These are phyloP conservation scores for Chrysanthemum seticuspe DNA, from an alignment of 129 eudicot genomes.

Conservation along the genomic window DNA sequence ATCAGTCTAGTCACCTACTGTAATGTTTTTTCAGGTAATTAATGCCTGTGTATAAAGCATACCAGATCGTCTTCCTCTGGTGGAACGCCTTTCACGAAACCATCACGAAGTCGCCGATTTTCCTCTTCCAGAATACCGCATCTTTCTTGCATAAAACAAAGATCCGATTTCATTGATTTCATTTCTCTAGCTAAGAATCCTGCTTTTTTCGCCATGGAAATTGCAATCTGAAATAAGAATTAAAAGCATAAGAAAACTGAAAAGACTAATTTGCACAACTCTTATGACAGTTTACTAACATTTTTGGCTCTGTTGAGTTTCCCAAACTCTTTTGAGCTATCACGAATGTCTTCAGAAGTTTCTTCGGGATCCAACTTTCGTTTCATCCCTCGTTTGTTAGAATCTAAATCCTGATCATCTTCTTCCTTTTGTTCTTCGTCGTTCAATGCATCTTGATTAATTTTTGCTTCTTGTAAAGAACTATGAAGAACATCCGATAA, in stretches of 20 bases:
- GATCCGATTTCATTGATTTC: conserved; percentile 79
- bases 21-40: neutral
- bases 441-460: conserved; percentile 12
- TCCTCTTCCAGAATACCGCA: conserved; percentile 86
- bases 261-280: neutral
- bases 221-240: conserved; percentile 51
- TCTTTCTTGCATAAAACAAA: conserved; percentile 76
- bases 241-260: neutral
- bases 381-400: conserved; percentile 57
- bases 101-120: conserved; percentile 74
- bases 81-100: conserved; percentile 59
- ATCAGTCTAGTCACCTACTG: neutral
- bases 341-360: conserved; percentile 21
- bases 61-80: conserved; percentile 98
- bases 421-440: conserved; percentile 19
- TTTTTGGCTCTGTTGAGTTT: conserved; percentile 76
- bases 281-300: conserved; percentile 39
- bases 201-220: conserved; percentile 83
- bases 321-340: conserved; percentile 37
- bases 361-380: conserved; percentile 53
- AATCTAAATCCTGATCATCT: conserved; percentile 34
- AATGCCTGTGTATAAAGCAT: neutral
- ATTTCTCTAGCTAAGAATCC: conserved; percentile 71
- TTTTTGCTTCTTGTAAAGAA: conserved; percentile 50
- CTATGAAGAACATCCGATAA: conserved; percentile 70